Base-by-base conservation (phyloP, 1,284 basidiomycete genomes). In the Sporisorium iseilematis-ciliati region DNA sequence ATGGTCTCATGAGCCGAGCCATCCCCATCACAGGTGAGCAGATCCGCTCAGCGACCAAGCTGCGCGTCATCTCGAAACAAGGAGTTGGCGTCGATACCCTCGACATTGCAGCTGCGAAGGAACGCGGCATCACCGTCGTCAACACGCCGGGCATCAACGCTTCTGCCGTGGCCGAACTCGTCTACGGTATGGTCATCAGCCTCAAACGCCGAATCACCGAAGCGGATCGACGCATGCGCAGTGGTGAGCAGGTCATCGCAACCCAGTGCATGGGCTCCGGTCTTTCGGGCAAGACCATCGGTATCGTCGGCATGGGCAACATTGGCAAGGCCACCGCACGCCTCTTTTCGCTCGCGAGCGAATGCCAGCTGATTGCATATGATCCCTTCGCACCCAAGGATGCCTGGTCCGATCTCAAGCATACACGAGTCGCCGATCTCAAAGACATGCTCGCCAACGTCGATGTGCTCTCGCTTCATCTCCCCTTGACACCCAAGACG, bases 301-400 rank as follows among this genome's bases (percentile, higher is more conserved):
- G 51, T 26, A 53, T 53, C 23, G 51, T 53, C 21, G 51, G 51
- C 7, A 53, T 53, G 51, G 51, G 51, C 16, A 53, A 53, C 14
- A 53, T 53, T 12, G 51, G 51, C 35, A 53, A 53, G 38, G 51
- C 51, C 8, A 53, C 51, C 4, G 51, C 35, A 41, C 35, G 38
- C 35, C 20, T 53, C 23, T 53, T 53, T 41, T 40, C 21, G 7
- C 35, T 41, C 8, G 51, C 51, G 18, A 53, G 51, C 35, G 16
- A 41, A 2, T 53, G 51, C 51, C 8, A 53, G 2, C 20, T 53
- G 6, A 41, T 53, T 41, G 51, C 51, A 3, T 53, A 41, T 12
- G 51, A 53, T 18, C 51, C 51, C 3, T 53, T 53, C 25, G 51
- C 51, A 12, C 51, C 51, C 23, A 53, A 41, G 21, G 51, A 53